Evolutionary conservation across 352 stramenopile genomes (phyloP), one percentile per base, ranked within the genome.

Genomic region (Globisporangium nodosum): DNA sequence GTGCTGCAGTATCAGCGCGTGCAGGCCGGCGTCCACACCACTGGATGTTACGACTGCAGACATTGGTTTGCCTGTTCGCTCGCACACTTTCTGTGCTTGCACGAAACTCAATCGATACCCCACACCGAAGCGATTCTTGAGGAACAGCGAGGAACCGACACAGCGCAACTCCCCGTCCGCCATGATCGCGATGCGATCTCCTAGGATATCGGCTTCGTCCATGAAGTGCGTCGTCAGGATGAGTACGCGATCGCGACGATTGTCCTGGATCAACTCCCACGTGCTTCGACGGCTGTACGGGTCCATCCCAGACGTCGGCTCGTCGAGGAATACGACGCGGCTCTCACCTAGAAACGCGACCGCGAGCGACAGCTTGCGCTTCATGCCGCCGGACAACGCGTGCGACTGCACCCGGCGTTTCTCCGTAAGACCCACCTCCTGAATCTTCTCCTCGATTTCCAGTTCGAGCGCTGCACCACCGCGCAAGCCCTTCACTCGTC

Each of bases 251-350:
- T 74, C 71, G 16, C 64, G 31, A 4, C 78, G 70, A 59, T 79
- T 78, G 56, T 68, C 65, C n/a, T 84, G 73, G 60, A 92, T 85
- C 16, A 97, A 57, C 33, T 97, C 76, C 94, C 94, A 98, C 12
- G 68, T 88, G 52, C 68, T 87, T 2, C 79, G 75, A 16, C 81
- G 78, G 52, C 78, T 91, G 64, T 98, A 99, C 11, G 92, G 90
- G 64, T 98, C 92, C 88, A 98, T 92, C 0, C 89, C 94, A 42
- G 90, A 97, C 24, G 91, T 97, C 15, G 94, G 92, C 56, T 98
- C 89, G 52, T 96, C 87, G 16, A 95, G 63, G 49, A 92, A 87
- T 21, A 96, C 80, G 9, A 93, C 66, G 1, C 67, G 56, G 46
- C 71, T 91, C 33, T 96, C 64, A 54, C 81, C 87, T 4, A 96